Evolutionary conservation across 1,284 basidiomycete genomes (phyloP), one percentile per base, ranked within the genome.

Genomic region (Boletus holoroseus): DNA sequence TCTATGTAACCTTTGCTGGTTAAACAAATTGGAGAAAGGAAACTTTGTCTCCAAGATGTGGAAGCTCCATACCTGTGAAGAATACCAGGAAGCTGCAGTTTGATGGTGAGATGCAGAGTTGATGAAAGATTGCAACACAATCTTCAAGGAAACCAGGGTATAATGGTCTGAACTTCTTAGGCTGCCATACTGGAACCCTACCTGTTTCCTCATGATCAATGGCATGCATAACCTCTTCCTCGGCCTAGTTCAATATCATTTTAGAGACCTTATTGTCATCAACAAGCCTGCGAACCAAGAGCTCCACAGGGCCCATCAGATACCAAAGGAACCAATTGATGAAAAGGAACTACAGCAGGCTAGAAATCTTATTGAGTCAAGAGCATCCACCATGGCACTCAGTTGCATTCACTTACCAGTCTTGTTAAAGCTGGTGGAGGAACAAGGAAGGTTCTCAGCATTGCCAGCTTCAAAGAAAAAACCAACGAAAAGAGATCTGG

Each of bases 141-240:
- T 50, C 6, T 47, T 55, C 18, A 50, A 24, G 1, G 13, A 50
- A 24, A 44, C 26, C 0, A 32, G 53, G 0, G 3, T 55, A 3
- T 58, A 63, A 2, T 74, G 68, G 64, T 69, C 70, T 0, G 64
- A 71, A 41, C 54, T 76, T 3, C 56, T 71, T 13, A 42, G 60
- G 1, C 58, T 76, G 0, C 68, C 67, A 0, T 75, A 75, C 48
- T 75, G 67, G 64, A 62, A 74, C 48, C 67, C 67, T 0, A 58
- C 55, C 0, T 11, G 24, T 5, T 69, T 62, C 27, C 30, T 68
- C 0, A 53, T 70, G 0, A 51, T 73, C 6, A 67, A 75, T 31
- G 34, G 61, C 0, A 75, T 75, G 72, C 72, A 74, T 38, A 64
- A 61, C 26, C 55, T 73, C 0, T 64, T 66, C 48, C 50, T 54